Evolutionary conservation across 495 filamentous ascomycete genomes (phyloP), one percentile per base, ranked within the genome.

Genomic region (Aspergillus egyptiacus): DNA sequence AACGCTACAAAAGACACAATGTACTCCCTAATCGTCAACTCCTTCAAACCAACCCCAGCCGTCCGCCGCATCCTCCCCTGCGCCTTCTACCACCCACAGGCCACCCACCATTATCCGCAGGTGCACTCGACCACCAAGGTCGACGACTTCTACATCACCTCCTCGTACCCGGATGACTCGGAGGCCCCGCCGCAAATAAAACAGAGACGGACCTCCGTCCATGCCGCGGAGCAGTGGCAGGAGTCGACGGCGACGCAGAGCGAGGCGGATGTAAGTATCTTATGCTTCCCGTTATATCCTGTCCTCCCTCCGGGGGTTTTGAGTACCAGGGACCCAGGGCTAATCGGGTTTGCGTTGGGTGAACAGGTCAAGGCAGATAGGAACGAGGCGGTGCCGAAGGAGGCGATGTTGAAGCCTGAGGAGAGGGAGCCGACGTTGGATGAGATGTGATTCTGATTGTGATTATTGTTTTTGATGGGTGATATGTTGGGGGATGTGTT

Each of bases 351-450:
- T 3, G 8, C 3, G 6, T 38, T 2, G 15, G 35, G 3, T 10
- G 15, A 7, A 31, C 39, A 61, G 58, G 52, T 61, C 8, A 57
- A 57, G 32, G 58, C 58, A 38, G 58, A 61, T 19, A 45, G 58
- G 5, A 52, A 50, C 31, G 58, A 61, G 35, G 32, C 46, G 10
- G 7, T 18, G 19, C 10, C 39, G 13, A 24, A 39, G 13, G 58
- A 61, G 14, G 48, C 30, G 28, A 33, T 38, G 2, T 39, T 53
- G 10, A 27, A 42, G 33, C 44, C 44, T 1, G 53, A 47, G 24
- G 57, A 56, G 14, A 20, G 32, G 35, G 58, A 57, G 32, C 58
- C 58, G 11, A 57, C 50, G 24, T 44, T 61, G 6, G 58, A 61
- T 42, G 58, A 61, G 49, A 50, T 61, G 46, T 60, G 47, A 53